phyloP scores from a whole-genome alignment of 75 land plant species.

The Sequoiadendron giganteum region DNA sequence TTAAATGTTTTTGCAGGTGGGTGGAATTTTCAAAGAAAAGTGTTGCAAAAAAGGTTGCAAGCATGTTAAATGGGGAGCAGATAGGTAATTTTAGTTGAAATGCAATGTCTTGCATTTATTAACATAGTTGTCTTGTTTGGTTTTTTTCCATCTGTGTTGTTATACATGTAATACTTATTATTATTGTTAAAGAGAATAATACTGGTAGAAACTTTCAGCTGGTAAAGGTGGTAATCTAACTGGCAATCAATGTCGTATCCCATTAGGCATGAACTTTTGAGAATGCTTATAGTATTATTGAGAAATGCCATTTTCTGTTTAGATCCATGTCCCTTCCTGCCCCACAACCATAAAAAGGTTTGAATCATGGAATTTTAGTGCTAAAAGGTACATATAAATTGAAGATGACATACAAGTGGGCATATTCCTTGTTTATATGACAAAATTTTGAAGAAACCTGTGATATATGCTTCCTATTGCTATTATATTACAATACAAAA shows the following conservation, averaged over 20 bases:
- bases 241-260: background rate
- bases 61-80: conserved; percentile 85
- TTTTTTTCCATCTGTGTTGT: background rate
- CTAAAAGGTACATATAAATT: background rate
- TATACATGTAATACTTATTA: background rate
- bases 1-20: conserved; percentile 62
- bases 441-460: background rate
- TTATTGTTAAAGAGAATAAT: background rate
- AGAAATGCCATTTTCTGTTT: background rate
- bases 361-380: background rate
- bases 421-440: conserved; percentile 8
- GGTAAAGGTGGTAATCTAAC: background rate
- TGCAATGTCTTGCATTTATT: background rate
- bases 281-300: background rate
- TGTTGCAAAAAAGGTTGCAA: conserved; percentile 83
- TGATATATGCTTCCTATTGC: background rate
- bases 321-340: background rate
- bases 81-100: conserved; percentile 55
- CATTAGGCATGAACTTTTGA: background rate
- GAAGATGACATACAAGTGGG: background rate
- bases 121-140: background rate
- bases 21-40: conserved; percentile 85
- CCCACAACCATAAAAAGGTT: background rate
- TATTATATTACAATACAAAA: background rate
- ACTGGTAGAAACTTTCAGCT: background rate